These are phyloP conservation scores for Geotrichum siamense DNA, from an alignment of 1,139 yeast genomes.

Conservation along the genomic window DNA sequence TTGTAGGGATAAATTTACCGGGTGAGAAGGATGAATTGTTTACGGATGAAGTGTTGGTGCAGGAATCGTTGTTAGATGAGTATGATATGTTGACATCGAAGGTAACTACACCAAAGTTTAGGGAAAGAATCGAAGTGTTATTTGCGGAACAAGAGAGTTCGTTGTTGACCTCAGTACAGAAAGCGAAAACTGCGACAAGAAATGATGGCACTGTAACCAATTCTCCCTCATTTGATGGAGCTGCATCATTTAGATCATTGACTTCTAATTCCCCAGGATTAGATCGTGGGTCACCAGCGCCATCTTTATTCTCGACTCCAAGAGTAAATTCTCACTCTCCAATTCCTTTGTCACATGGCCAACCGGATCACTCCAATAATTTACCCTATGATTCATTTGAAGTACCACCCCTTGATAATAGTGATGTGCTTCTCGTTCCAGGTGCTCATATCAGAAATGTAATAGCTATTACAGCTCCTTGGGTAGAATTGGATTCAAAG, in stretches of 20 bases:
- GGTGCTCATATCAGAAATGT: slow-evolving; percentile 37
- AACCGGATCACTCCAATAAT: slow-evolving; percentile 4
- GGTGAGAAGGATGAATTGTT: slow-evolving; percentile 29
- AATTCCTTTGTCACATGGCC: slow-evolving; percentile 12
- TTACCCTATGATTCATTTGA: slow-evolving; percentile 16
- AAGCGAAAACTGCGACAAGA: slow-evolving; percentile 11
- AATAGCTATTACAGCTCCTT: slow-evolving; percentile 51
- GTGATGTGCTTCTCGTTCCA: slow-evolving; percentile 33
- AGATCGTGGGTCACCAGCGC: slow-evolving; percentile 16
- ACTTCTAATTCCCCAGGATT: slow-evolving; percentile 8
- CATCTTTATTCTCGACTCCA: slow-evolving; percentile 15
- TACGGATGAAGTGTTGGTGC: slow-evolving; percentile 30
- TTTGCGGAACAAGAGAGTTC: slow-evolving; percentile 23
- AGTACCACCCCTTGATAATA: slow-evolving; percentile 20
- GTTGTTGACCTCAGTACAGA: slow-evolving; percentile 6
- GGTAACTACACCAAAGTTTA: slow-evolving; percentile 32
- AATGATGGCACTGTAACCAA: slow-evolving; percentile 6
- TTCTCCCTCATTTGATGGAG: slow-evolving; percentile 16
- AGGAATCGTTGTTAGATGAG: slow-evolving; percentile 24
- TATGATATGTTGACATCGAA: slow-evolving; percentile 36
- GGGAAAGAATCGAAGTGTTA: slow-evolving; percentile 28
- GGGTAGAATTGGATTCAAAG: slow-evolving; percentile 55
- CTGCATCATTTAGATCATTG: slow-evolving; percentile 12
- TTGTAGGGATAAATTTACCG: slow-evolving; percentile 35
- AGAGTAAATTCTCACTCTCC: slow-evolving; percentile 11